Conservation (phyloP, 2,329 filamentous ascomycete species). For the Colletotrichum ledebouriae region DNA sequence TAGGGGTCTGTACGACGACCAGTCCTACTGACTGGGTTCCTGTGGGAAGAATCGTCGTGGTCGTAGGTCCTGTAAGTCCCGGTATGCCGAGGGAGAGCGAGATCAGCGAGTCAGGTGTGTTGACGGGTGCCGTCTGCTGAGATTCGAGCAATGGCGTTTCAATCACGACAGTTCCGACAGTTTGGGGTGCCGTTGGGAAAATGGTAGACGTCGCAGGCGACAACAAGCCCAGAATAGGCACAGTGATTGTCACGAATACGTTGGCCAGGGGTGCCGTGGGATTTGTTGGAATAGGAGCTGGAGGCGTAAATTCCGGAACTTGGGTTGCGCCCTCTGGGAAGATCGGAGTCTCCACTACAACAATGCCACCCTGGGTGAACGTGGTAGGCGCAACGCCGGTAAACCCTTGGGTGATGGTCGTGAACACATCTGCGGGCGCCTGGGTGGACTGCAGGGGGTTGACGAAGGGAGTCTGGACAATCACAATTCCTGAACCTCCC, state of each 20-base stretch:
- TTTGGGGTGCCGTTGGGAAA: background rate
- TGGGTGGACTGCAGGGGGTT: background rate
- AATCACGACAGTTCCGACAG: conserved; percentile 19
- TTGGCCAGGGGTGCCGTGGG: background rate
- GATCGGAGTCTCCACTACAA: conserved; percentile 37
- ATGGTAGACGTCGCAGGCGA: conserved; percentile 7
- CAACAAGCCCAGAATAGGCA: background rate
- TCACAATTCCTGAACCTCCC: conserved; percentile 35
- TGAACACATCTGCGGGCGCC: conserved; percentile 21
- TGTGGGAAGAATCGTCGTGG: conserved; percentile 11
- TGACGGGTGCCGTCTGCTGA: too few relatives aligned
- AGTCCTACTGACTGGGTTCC: conserved; percentile 13
- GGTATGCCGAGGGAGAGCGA: background rate
- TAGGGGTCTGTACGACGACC: conserved; percentile 13
- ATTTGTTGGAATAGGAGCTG: background rate
- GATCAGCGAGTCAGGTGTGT: background rate
- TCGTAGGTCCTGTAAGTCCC: conserved; percentile 15
- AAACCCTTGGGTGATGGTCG: conserved; percentile 27
- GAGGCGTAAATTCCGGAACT: background rate
- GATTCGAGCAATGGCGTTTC: conserved; percentile 11
- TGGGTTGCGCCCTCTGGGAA: conserved; percentile 16
- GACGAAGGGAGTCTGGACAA: conserved; percentile 33
- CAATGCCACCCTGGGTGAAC: conserved; percentile 29
- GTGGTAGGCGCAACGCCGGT: conserved; percentile 21
- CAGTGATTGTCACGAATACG: background rate